Percentiles rank a stretch among this genome's conserved stretches.
Conservation (phyloP, 495 filamentous ascomycete species). For the Talaromyces wortmannii region DNA sequence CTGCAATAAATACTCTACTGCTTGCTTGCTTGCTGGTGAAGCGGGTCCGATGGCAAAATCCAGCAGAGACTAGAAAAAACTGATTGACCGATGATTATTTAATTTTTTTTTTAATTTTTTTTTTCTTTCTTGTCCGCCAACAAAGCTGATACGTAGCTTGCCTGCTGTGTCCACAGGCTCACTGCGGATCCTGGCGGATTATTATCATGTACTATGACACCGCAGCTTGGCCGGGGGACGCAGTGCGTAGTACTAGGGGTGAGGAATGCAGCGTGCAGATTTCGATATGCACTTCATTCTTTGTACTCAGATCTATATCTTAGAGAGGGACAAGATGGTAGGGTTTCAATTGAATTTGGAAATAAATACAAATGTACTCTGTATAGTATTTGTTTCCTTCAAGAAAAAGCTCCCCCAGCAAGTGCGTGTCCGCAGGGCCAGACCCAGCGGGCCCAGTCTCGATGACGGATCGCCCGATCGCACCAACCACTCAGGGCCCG, state of each 20-base stretch:
- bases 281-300: too few species aligned
- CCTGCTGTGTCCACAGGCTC: neutral
- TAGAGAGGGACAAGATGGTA: too few species aligned
- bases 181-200: neutral
- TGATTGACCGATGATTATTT: too few species aligned
- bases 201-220: too few species aligned
- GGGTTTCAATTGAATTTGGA: neutral
- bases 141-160: neutral
- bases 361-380: neutral
- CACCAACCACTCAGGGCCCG: neutral
- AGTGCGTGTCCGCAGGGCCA: neutral
- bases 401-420: neutral
- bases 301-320: too few species aligned
- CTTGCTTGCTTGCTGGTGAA: too few species aligned
- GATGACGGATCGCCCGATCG: neutral
- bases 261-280: neutral
- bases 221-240: too few species aligned
- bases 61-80: too few species aligned
- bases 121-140: neutral
- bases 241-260: neutral
- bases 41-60: constrained; percentile 1
- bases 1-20: neutral
- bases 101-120: neutral
- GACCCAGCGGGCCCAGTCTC: neutral
- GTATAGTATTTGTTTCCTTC: neutral